Percentiles rank a stretch among this genome's conserved stretches.
Evolutionary conservation across 202 grass and related monocot genomes (phyloP).

Genomic region (Hordeum pubiflorum): DNA sequence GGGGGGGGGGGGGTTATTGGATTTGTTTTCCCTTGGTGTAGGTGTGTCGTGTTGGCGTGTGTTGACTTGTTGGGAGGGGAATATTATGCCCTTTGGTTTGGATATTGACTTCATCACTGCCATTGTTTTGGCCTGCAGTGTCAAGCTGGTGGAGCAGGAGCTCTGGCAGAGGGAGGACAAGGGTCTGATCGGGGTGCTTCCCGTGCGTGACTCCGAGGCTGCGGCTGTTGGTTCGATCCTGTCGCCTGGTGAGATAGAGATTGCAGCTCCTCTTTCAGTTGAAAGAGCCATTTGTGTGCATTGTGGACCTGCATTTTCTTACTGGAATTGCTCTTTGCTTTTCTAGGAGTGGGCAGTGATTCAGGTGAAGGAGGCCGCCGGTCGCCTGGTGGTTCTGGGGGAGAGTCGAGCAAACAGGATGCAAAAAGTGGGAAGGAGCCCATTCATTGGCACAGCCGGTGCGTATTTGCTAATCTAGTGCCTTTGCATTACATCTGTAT

Average conservation of each 20-base stretch:
- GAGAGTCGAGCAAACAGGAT: slow-evolving; percentile 61
- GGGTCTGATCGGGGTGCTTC: slow-evolving; percentile 93
- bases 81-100: slow-evolving; percentile 1
- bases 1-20: neutral
- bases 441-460: slow-evolving; percentile 93
- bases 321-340: neutral
- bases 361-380: slow-evolving; percentile 48
- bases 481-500: neutral
- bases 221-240: slow-evolving; percentile 65
- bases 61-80: slow-evolving; percentile 1
- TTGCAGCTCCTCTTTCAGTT: neutral
- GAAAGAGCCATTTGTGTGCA: neutral
- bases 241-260: slow-evolving; percentile 59
- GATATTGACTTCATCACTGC: slow-evolving; percentile 8
- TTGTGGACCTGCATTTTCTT: slow-evolving; percentile 6
- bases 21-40: neutral
- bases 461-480: slow-evolving; percentile 6
- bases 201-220: slow-evolving; percentile 66
- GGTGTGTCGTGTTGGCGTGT: neutral
- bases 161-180: slow-evolving; percentile 95
- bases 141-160: slow-evolving; percentile 96
- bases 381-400: slow-evolving; percentile 33
- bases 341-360: slow-evolving; percentile 64
- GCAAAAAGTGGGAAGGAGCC: slow-evolving; percentile 68
- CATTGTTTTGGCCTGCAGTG: slow-evolving; percentile 46